Evolutionary conservation across 2,329 filamentous ascomycete genomes (phyloP), one percentile per base, ranked within the genome.

Genomic region (Penicillium sp.): DNA sequence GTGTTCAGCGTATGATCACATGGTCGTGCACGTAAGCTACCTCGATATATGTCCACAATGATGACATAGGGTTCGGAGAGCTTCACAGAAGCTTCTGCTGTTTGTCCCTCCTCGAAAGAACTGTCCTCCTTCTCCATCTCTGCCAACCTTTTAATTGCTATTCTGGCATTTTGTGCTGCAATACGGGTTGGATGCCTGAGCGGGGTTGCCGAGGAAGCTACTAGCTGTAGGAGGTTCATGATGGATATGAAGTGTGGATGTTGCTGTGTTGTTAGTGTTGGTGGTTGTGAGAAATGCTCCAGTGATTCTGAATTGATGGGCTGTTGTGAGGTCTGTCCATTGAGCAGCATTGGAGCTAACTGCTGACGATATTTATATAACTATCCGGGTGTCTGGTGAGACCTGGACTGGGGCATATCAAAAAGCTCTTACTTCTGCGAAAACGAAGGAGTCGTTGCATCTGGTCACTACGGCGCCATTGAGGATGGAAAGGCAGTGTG

Each of bases 321-420:
- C 30, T 13, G 12, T n/a, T n/a, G 14, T 14, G 45, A 22, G 4
- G 13, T 22, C 12, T 41, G 13, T 36, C n/a, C n/a, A n/a, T n/a
- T 12, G 4, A 35, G 8, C n/a, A 4, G 1, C 8, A 31, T 31
- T 31, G 28, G 1, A 22, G 16, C 35, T 13, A 2, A 27, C 4
- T 33, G 1, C 4, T 14, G 1, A 12, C 7, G 11, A 6, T n/a
- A 18, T 13, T 40, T 46, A 33, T 33, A 46, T 18, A 39, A 4
- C 28, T 16, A n/a, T 2, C 1, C 13, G 55, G 48, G 10, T 44
- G 7, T 25, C 22, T 2, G 22, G 22, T 25, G 22, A 25, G 22
- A 25, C 22, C 4, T 25, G 2, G 8, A 39, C 4, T 41, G 71
- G 19, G 35, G 25, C 16, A 2, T 35, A 18, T 19, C 18, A 34